Conservation (phyloP, 257 asterid species). For the Linderniella brevidens region DNA sequence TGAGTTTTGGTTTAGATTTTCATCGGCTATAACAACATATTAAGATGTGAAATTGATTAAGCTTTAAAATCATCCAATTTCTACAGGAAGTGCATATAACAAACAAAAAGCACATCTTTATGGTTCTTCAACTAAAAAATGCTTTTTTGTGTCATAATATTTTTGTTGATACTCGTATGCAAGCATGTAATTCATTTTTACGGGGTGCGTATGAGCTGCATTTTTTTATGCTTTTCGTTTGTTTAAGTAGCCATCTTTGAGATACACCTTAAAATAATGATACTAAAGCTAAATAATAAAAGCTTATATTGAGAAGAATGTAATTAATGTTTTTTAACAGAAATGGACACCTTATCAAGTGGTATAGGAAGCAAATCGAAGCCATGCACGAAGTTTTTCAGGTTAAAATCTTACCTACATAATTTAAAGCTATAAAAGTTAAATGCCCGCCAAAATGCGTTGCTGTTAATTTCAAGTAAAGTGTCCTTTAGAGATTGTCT, state of each 20-base stretch:
- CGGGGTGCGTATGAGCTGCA: not conserved
- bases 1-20: too few species aligned
- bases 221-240: slow-evolving; percentile 4
- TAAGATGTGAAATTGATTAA: too few species aligned
- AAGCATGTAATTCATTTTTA: too few species aligned
- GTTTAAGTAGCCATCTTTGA: slow-evolving; percentile 4
- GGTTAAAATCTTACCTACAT: slow-evolving; percentile 74
- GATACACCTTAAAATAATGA: slow-evolving; percentile 10
- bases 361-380: slow-evolving; percentile 99
- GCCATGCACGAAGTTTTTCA: slow-evolving; percentile 99
- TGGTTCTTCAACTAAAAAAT: too few species aligned
- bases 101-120: too few species aligned
- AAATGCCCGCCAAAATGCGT: slow-evolving; percentile 7
- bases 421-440: slow-evolving; percentile 17
- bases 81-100: too few species aligned
- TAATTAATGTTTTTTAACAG: slow-evolving; percentile 86
- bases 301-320: slow-evolving; percentile 45
- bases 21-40: too few species aligned
- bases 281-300: slow-evolving; percentile 15
- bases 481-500: slow-evolving; percentile 8
- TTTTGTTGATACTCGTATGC: too few species aligned
- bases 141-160: too few species aligned
- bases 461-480: slow-evolving; percentile 8
- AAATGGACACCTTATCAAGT: slow-evolving; percentile 74
- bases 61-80: too few species aligned